Evolutionary conservation across 352 stramenopile species (phyloP).

Genomic region (Pythium pyrilobum): DNA sequence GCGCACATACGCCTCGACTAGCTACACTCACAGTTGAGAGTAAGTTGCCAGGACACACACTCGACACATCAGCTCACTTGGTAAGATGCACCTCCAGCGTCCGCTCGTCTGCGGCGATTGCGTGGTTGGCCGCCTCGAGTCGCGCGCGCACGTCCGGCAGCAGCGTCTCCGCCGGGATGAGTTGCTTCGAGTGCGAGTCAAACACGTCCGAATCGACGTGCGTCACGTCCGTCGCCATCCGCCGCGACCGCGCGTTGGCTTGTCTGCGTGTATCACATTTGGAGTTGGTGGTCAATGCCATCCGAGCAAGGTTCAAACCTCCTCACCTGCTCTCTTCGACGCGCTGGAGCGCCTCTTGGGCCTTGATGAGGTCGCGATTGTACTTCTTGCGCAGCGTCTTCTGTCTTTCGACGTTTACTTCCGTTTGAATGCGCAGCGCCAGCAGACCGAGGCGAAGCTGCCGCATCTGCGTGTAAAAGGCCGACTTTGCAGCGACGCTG

Average conservation of each 20-base stretch:
- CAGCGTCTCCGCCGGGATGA: conserved; percentile 41
- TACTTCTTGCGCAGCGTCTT: conserved; percentile 42
- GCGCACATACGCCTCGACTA: conserved; percentile 38
- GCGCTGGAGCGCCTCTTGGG: conserved; percentile 34
- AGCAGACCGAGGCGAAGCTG: conserved; percentile 52
- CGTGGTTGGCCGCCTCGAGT: conserved; percentile 31
- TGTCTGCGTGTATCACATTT: too few relatives aligned
- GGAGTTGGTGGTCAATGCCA: neutral
- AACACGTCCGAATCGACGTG: conserved; percentile 62
- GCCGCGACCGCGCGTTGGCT: too few relatives aligned
- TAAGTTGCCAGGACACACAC: neutral
- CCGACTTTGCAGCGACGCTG: conserved; percentile 40
- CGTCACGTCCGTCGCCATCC: conserved; percentile 19
- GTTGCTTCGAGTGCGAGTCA: conserved; percentile 62
- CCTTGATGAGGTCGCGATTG: conserved; percentile 37
- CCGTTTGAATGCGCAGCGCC: conserved; percentile 22
- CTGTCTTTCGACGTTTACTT: conserved; percentile 30
- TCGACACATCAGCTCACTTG: neutral
- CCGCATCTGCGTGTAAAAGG: conserved; percentile 48
- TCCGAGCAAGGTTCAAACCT: neutral
- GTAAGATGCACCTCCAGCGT: conserved; percentile 33
- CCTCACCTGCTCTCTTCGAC: conserved; percentile 36
- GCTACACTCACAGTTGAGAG: conserved; percentile 12
- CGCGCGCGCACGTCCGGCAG: conserved; percentile 36
- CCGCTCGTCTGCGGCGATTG: conserved; percentile 37